phyloP scores from a whole-genome alignment of 768 basidiomycete genomes.

The Tulasnella sp. region DNA sequence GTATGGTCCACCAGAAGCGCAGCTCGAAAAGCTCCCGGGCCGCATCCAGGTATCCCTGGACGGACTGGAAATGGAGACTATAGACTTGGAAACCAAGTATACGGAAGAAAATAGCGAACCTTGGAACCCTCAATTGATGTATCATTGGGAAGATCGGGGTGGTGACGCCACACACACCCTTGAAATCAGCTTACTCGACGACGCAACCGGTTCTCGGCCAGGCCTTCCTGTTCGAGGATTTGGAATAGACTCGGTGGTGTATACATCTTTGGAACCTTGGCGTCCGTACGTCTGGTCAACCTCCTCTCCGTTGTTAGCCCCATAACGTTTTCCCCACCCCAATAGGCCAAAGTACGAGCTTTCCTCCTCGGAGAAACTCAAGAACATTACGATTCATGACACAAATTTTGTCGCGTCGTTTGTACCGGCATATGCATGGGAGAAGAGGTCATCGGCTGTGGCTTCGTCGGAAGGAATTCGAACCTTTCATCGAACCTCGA shows the following conservation, averaged over 20 bases:
- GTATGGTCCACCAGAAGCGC: not conserved
- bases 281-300: not conserved
- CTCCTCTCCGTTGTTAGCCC: not conserved
- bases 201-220: not conserved
- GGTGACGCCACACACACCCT: not conserved
- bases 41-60: not conserved
- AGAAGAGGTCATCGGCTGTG: not conserved
- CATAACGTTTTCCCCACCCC: not conserved
- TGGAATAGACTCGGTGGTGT: not conserved
- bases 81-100: not conserved
- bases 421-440: not conserved
- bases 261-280: not conserved
- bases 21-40: not conserved
- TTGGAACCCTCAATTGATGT: not conserved
- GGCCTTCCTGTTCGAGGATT: not conserved
- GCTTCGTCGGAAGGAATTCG: not conserved
- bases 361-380: not conserved
- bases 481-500: constrained; percentile 1
- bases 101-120: not conserved
- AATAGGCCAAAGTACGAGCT: not conserved
- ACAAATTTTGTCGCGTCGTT: not conserved
- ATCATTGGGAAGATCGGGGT: not conserved
- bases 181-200: not conserved
- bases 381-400: not conserved
- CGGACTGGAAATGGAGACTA: not conserved